Percentiles rank a stretch among this genome's conserved stretches.
Evolutionary conservation across 176 grass and related monocot species (phyloP).

Genomic region (Miscanthus lutarioriparius): DNA sequence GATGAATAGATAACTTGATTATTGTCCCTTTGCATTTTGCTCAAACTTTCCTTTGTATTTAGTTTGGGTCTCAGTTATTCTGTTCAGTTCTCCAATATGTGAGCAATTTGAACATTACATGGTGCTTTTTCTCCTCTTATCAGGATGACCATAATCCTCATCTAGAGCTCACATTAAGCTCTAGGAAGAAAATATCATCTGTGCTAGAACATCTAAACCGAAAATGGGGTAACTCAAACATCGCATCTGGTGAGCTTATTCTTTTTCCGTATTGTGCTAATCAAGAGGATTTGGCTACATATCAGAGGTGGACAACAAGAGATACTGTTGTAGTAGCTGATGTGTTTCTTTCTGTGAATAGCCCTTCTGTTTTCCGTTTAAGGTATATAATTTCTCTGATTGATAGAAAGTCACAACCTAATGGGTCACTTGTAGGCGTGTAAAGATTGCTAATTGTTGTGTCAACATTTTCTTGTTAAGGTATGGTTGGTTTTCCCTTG

Average conservation of each 20-base stretch:
- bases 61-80: background rate
- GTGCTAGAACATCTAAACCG: conserved; percentile 91
- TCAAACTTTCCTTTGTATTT: conserved; percentile 22
- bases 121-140: conserved; percentile 30
- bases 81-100: conserved; percentile 30
- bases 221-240: conserved; percentile 90
- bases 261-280: conserved; percentile 86
- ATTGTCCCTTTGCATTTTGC: background rate
- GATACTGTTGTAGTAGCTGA: conserved; percentile 68
- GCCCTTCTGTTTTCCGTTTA: conserved; percentile 87
- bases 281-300: conserved; percentile 74
- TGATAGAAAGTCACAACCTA: conserved; percentile 20
- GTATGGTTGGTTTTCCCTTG: conserved; percentile 90
- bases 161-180: conserved; percentile 94
- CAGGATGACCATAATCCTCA: conserved; percentile 95
- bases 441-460: conserved; percentile 29
- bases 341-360: conserved; percentile 74
- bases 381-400: conserved; percentile 57
- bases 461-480: conserved; percentile 43
- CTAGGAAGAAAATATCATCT: conserved; percentile 91
- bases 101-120: conserved; percentile 33
- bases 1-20: background rate
- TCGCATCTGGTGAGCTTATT: conserved; percentile 77
- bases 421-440: background rate
- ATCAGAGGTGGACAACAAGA: conserved; percentile 76